Percentiles rank a stretch among this genome's conserved stretches.
phyloP scores from a whole-genome alignment of 345 rosid species.

The Aquilaria yunnanensis region DNA sequence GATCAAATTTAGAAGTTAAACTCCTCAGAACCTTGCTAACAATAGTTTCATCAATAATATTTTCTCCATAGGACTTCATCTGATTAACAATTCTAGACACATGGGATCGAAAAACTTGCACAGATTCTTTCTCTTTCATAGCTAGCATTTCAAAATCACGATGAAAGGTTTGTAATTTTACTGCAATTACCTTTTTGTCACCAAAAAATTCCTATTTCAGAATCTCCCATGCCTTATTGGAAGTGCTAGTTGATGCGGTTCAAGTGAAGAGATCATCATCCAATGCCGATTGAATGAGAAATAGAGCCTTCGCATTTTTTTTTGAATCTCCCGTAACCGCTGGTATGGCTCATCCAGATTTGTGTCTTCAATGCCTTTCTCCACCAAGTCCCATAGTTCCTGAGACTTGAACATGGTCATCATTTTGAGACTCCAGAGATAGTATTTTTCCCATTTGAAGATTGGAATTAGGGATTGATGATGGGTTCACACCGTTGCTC shows the following conservation, averaged over 20 bases:
- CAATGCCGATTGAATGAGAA: conserved; percentile 1
- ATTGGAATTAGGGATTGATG: not conserved
- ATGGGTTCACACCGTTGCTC: not conserved
- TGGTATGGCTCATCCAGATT: not conserved
- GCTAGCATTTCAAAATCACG: not conserved
- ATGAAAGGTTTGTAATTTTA: not conserved
- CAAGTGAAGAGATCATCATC: not conserved
- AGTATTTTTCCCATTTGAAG: not conserved
- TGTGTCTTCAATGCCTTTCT: not conserved
- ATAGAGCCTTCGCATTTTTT: conserved; percentile 4
- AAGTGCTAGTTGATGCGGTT: not conserved
- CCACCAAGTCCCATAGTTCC: conserved; percentile 4
- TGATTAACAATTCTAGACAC: not conserved
- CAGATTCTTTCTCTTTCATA: not conserved
- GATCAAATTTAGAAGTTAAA: conserved; percentile 7
- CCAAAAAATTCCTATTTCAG: too few species aligned
- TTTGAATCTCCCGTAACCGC: not conserved
- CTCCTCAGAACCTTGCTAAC: conserved; percentile 8
- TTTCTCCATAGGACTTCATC: not conserved
- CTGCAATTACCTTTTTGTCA: not conserved
- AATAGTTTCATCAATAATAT: not conserved
- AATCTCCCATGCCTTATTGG: too few species aligned
- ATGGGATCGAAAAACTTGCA: not conserved
- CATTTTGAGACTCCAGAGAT: conserved; percentile 3
- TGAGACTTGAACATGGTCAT: not conserved